Conservation (phyloP, 2,329 filamentous ascomycete species). For the Ceratocystis lukuohia region DNA sequence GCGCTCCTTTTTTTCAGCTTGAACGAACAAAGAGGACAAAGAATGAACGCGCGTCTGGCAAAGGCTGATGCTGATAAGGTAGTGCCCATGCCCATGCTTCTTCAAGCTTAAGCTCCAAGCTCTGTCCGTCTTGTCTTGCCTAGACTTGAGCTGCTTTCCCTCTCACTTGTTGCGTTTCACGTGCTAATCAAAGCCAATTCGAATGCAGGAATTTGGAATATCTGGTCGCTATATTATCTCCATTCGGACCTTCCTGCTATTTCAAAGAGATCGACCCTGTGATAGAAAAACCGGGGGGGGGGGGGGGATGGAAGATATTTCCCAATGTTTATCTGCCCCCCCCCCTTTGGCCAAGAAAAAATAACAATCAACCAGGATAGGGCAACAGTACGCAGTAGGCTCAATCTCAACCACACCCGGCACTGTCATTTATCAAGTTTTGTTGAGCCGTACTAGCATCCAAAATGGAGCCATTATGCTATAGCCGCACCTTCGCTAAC, state of each 20-base stretch:
- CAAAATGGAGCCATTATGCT: neutral
- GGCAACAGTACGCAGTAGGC: neutral
- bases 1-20: neutral
- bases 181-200: neutral
- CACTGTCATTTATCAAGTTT: neutral
- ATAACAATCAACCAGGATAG: no score
- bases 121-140: neutral
- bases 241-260: neutral
- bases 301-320: neutral
- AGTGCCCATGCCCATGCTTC: neutral
- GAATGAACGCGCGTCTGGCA: neutral
- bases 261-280: neutral
- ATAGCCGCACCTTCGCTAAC: neutral
- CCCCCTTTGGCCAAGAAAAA: no score
- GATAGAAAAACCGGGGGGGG: neutral
- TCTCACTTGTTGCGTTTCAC: neutral
- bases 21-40: conserved; percentile 1
- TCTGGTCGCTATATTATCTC: neutral
- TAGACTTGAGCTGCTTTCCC: neutral
- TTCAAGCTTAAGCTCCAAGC: neutral
- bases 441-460: neutral
- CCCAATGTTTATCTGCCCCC: neutral
- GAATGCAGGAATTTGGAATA: neutral
- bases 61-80: neutral
- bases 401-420: neutral